Base-by-base conservation (phyloP, 495 filamentous ascomycete species). In the Lophiostoma macrostomum region DNA sequence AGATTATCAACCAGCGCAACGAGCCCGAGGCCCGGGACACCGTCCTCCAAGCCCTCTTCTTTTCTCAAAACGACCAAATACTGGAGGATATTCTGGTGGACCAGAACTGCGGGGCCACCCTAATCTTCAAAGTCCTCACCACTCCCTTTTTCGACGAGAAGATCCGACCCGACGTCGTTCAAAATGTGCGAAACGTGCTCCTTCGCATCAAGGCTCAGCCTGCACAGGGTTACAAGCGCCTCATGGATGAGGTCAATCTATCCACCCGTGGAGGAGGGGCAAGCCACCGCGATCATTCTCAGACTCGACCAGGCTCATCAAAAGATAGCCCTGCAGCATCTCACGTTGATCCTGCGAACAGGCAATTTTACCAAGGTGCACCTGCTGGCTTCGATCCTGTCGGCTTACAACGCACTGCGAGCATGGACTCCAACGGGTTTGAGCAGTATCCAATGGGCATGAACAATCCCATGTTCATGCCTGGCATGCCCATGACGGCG, bases 121-220 rank as follows among this genome's bases (percentile, higher is more conserved):
- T 98, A 54, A 96, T 96, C 66, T 97, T 96, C 79, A 98, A 98
- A 76, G 89, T 97, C 28, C 74, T 98, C 30, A 96, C 93, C 3
- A 97, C 93, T 10, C 93, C 94, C 0, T 97, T 95, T 82, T 91
- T 96, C 57, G 94, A 98, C 56, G 94, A 98, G 64, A 83, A 76
- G 14, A 88, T 95, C 71, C 84, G 93, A 28, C 75, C 78, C 24
- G 86, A 95, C 55, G 89, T 96, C 32, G 81, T 93, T 1, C 87
- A 94, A 68, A 95, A 89, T 44, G 88, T 98, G 25, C 86, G 90
- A 54, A 87, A 84, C 67, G 91, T 96, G 44, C 77, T 98, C 34
- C 76, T 88, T 35, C 86, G 86, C 56, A 80, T 97, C 58, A 98
- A 98, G 71, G 91, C 88, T 5, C 86, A 91, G 51, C 89, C 93